Evolutionary conservation across 805 yeast genomes (phyloP), one percentile per base, ranked within the genome.

Genomic region (Schwanniomyces pseudopolymorphus): DNA sequence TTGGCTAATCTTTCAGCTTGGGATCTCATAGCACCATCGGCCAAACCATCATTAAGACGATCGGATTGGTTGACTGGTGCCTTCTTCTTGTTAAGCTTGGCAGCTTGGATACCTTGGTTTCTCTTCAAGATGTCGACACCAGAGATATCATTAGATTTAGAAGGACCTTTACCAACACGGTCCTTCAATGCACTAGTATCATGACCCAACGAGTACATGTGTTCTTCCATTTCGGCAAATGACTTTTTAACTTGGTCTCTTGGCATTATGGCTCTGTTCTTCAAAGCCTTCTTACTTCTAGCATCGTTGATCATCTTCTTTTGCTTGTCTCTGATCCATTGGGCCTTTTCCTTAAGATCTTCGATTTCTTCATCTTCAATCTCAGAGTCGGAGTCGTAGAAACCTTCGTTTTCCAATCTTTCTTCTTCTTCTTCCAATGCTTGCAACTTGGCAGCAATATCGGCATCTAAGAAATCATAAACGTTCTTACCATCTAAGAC

Each of bases 371-470:
- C 90, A 48, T 83, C 87, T 53, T 63, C 67, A 27, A 62, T 49
- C 36, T 70, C 75, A 14, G 63, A 63, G 61, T 91, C 97, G 27
- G 95, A 85, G 57, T 89, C 95, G 69, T 94, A 94, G 75, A 94
- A 94, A 25, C 99, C 99, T 72, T 91, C 96, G 41, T 79, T 71
- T 70, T 92, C 96, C 59, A 94, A 81, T 66, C 84, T 80, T 69
- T 92, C 98, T 74, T 94, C 99, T 72, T 94, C 99, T 53, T 87
- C 97, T 73, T 94, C 99, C 54, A 94, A 77, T 14, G 96, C 96
- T 70, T 89, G 89, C 64, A 94, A 79, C 73, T 94, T 94, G 55
- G 89, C 86, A 41, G 90, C 87, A 63, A 94, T 94, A 57, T 94
- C 99, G 37, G 96, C 89, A 62, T 94, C 99, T 67, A 94, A 79